phyloP scores from a whole-genome alignment of 768 basidiomycete genomes.

The Albatrellus ellisii region DNA sequence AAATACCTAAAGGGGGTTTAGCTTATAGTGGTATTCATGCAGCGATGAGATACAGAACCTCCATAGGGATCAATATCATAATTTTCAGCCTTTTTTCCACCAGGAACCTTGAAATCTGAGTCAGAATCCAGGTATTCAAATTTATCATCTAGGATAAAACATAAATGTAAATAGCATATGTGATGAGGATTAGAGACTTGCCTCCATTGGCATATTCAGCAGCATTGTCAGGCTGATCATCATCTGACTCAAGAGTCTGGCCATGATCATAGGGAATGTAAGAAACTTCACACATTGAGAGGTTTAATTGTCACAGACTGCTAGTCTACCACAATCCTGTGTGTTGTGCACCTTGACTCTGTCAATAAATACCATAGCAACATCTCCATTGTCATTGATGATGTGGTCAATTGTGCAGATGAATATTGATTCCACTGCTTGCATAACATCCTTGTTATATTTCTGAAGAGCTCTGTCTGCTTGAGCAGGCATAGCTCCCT shows the following conservation, averaged over 20 bases:
- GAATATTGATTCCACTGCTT: slow-evolving; percentile 78
- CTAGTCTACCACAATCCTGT: slow-evolving; percentile 2
- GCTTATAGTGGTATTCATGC: slow-evolving; percentile 2
- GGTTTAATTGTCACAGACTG: slow-evolving; percentile 6
- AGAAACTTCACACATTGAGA: not conserved
- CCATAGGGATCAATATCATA: slow-evolving; percentile 80
- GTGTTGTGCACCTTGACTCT: slow-evolving; percentile 2
- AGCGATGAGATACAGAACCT: slow-evolving; percentile 28
- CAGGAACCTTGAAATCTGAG: slow-evolving; percentile 52
- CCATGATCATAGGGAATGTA: not conserved
- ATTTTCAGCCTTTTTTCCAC: slow-evolving; percentile 26
- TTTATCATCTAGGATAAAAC: not conserved
- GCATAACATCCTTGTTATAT: slow-evolving; percentile 81
- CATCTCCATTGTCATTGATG: slow-evolving; percentile 34
- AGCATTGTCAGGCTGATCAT: slow-evolving; percentile 36
- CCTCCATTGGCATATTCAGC: slow-evolving; percentile 34
- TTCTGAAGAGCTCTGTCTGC: slow-evolving; percentile 76
- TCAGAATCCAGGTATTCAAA: slow-evolving; percentile 66
- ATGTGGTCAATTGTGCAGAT: slow-evolving; percentile 76
- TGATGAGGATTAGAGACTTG: slow-evolving; percentile 35
- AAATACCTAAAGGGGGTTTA: slow-evolving; percentile 44
- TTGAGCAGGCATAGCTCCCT: slow-evolving; percentile 78
- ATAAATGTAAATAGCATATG: slow-evolving; percentile 19
- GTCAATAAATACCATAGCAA: slow-evolving; percentile 11
- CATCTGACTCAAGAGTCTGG: too few relatives aligned